phyloP scores from a whole-genome alignment of 1,139 yeast genomes.

The Diutina pseudorugosa region DNA sequence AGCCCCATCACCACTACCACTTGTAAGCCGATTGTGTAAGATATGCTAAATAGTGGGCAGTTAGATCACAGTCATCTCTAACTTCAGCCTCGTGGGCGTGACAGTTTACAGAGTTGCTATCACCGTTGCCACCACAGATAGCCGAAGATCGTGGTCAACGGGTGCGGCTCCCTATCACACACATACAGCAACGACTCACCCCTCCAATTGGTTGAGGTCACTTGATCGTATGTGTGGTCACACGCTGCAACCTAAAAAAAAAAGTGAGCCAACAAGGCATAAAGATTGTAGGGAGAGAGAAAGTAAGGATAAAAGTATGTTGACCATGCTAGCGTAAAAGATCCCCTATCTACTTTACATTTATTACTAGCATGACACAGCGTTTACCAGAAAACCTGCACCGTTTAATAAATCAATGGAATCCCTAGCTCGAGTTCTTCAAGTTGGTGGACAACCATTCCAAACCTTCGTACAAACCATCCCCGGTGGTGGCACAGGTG shows the following conservation, averaged over 20 bases:
- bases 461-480: slow-evolving; percentile 82
- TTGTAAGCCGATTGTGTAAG: too few species aligned
- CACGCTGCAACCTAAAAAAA: not conserved
- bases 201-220: not conserved
- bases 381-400: slow-evolving; percentile 4
- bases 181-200: too few species aligned
- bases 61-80: too few species aligned
- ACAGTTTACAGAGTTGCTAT: too few species aligned
- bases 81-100: too few species aligned
- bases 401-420: not conserved
- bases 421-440: slow-evolving; percentile 37
- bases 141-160: too few species aligned
- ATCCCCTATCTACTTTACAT: slow-evolving; percentile 1
- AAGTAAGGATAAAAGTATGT: not conserved
- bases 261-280: not conserved
- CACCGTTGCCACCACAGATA: too few species aligned
- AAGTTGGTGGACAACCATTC: slow-evolving; percentile 84
- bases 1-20: too few species aligned
- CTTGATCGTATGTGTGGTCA: not conserved
- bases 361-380: not conserved
- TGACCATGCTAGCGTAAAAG: not conserved
- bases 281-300: not conserved
- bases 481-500: slow-evolving; percentile 85
- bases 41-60: too few species aligned
- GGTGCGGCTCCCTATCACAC: too few species aligned